These are phyloP conservation scores for Chrysanthemum seticuspe DNA, from an alignment of 129 eudicot genomes.

Conservation along the genomic window DNA sequence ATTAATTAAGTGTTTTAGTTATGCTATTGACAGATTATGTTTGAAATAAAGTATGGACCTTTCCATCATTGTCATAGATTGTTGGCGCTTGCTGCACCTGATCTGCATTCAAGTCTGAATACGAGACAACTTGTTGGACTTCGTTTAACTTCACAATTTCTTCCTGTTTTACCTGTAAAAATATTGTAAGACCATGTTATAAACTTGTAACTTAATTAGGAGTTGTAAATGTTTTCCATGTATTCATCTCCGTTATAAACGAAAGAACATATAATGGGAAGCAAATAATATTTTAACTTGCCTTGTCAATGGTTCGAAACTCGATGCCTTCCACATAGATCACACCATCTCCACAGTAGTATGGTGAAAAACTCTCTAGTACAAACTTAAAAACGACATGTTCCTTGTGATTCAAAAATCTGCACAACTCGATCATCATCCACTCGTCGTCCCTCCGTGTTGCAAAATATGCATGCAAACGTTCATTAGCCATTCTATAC, in stretches of 20 bases:
- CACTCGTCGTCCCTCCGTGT: slow-evolving; percentile 5
- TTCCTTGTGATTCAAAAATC: not conserved
- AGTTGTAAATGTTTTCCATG: no score
- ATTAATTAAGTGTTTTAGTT: no score
- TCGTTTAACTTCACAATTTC: not conserved
- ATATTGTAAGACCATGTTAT: not conserved
- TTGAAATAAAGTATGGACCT: not conserved
- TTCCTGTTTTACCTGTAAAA: not conserved
- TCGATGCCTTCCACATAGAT: slow-evolving; percentile 9
- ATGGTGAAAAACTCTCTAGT: slow-evolving; percentile 6
- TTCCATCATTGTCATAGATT: not conserved
- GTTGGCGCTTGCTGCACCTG: no score
- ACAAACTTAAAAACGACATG: not conserved
- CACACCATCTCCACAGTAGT: not conserved
- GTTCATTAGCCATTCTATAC: not conserved
- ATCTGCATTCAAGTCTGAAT: not conserved
- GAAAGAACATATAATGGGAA: not conserved
- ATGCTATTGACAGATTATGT: no score
- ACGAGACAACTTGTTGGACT: not conserved
- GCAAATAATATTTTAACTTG: not conserved
- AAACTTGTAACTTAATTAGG: not conserved
- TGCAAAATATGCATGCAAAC: slow-evolving; percentile 9
- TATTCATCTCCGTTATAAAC: no score
- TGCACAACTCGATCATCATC: slow-evolving; percentile 18
- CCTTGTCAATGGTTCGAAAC: slow-evolving; percentile 11